Evolutionary conservation across 1,284 basidiomycete genomes (phyloP), one percentile per base, ranked within the genome.

Genomic region (Trametes sp.): DNA sequence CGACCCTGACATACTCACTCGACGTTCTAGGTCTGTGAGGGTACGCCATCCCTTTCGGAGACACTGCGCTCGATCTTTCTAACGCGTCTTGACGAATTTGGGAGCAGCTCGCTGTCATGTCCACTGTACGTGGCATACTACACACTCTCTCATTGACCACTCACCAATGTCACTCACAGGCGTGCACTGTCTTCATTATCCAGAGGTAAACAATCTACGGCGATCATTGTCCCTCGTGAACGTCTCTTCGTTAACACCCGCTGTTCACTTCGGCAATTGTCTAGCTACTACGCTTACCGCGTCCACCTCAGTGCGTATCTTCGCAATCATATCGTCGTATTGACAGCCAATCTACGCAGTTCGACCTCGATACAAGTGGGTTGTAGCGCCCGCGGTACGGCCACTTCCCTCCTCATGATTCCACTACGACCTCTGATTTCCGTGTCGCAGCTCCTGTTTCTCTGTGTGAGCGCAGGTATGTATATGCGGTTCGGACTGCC

Each of bases 291-390:
- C 29, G 33, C 44, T 8, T 35, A 16, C 3, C 44, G 54, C 2
- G 41, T 56, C 5, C 48, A 48, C 44, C 9, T 48, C 31, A 56
- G 54, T 56, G 38, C 21, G 54, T 23, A 26, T 21, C 26, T 13
- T 13, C n/a, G 26, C 23, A 2, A 46, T 26, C 23, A 9, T 46
- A 26, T 9, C 8, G 8, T 26, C 24, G 44, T 7, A 23, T 16
- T 8, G 9, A 24, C 26, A 46, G 4, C 11, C 7, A 29, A 2
- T 16, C 14, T 29, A 13, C 23, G 4, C 26, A 48, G 46, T 48
- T 6, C 14, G 46, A 1, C 26, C 28, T 10, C 13, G 13, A 26
- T 31, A 28, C 46, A 29, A 9, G 19, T 26, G 24, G 14, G 13
- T 48, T 6, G 46, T 48, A 8, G 23, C 42, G 10, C 35, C 35